Percentiles rank a stretch among this genome's conserved stretches.
Conservation (phyloP, 164 flowering plant species). For the Warburgia ugandensis region DNA sequence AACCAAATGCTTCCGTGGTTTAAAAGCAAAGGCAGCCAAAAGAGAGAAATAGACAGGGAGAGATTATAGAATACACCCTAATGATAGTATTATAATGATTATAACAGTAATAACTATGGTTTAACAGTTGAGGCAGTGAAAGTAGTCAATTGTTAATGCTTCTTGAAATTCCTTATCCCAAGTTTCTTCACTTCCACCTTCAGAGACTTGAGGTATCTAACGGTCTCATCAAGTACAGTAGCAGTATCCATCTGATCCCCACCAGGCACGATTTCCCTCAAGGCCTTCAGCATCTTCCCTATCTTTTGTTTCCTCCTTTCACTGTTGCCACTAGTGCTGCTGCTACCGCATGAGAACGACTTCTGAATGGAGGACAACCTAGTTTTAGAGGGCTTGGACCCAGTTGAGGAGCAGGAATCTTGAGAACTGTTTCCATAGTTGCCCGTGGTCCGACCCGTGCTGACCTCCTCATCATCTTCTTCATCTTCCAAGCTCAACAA, state of each 20-base stretch:
- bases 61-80: no score
- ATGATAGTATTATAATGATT: no score
- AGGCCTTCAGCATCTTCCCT: slow-evolving; percentile 56
- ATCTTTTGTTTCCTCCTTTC: slow-evolving; percentile 40
- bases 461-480: slow-evolving; percentile 45
- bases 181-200: slow-evolving; percentile 60
- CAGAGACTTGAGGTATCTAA: slow-evolving; percentile 68
- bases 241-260: slow-evolving; percentile 55
- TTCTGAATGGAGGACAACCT: slow-evolving; percentile 21
- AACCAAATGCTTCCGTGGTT: background rate
- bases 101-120: background rate
- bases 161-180: slow-evolving; percentile 20
- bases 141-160: background rate
- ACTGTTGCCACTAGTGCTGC: slow-evolving; percentile 16
- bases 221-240: slow-evolving; percentile 71
- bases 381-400: slow-evolving; percentile 25
- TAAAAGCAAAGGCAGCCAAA: background rate
- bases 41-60: no score
- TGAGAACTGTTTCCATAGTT: slow-evolving; percentile 35
- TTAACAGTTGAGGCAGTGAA: background rate
- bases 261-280: slow-evolving; percentile 69
- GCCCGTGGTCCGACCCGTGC: slow-evolving; percentile 56
- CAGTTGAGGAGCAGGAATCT: slow-evolving; percentile 42
- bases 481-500: slow-evolving; percentile 61
- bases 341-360: slow-evolving; percentile 19